A percentile compares a stretch with the other conserved stretches of the same genome.
Evolutionary conservation across 108 stramenopile genomes (phyloP).

Genomic region (Stephanodiscus minutulus): DNA sequence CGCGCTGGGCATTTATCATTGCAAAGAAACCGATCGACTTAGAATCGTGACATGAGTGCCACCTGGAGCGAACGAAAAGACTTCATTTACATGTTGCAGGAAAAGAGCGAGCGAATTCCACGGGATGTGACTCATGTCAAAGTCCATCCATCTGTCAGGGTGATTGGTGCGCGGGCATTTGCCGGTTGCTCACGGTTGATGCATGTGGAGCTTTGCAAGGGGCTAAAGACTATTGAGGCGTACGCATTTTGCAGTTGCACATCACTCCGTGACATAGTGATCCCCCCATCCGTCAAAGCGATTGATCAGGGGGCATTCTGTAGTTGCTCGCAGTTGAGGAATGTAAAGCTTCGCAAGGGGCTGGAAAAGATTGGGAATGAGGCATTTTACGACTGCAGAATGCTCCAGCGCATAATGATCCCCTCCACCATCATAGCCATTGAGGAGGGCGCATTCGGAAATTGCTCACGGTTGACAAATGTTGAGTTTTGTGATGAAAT

Average conservation of each 20-base stretch:
- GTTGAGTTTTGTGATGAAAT: neutral
- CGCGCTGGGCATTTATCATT: too few species aligned
- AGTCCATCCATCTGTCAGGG: neutral
- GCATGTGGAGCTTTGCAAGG: neutral
- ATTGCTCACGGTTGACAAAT: neutral
- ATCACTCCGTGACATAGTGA: constrained; percentile 2
- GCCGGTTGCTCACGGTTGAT: neutral
- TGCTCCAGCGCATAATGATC: constrained; percentile 3
- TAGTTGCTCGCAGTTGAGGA: neutral
- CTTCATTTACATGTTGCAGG: constrained; percentile 1
- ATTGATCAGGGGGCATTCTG: neutral
- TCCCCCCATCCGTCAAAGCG: constrained; percentile 10
- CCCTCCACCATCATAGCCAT: constrained; percentile 6
- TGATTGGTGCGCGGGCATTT: neutral
- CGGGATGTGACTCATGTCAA: neutral
- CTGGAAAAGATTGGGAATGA: constrained; percentile 1
- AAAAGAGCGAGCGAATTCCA: neutral
- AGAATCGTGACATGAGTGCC: too few species aligned
- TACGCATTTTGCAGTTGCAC: constrained; percentile 8
- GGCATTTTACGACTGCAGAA: constrained; percentile 9
- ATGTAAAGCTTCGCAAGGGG: constrained; percentile 1
- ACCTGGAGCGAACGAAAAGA: neutral
- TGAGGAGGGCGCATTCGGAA: neutral
- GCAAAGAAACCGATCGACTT: too few species aligned
- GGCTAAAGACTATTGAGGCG: neutral